phyloP scores from a whole-genome alignment of 768 basidiomycete species.

The Tephrocybe sp. region DNA sequence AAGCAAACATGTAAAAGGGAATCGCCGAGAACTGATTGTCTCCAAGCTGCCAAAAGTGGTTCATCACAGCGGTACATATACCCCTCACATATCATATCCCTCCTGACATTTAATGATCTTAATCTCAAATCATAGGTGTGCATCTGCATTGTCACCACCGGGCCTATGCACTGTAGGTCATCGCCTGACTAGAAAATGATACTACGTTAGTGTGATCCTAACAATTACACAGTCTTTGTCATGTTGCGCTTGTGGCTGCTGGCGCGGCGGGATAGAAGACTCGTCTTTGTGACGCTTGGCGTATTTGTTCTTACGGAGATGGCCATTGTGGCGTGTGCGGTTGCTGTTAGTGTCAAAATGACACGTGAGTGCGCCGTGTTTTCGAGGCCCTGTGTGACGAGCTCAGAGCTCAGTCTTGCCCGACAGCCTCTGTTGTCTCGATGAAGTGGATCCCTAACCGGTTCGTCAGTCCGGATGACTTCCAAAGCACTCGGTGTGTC shows the following conservation, averaged over 20 bases:
- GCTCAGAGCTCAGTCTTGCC: no score
- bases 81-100: background rate
- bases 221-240: constrained; percentile 33
- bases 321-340: constrained; percentile 18
- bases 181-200: background rate
- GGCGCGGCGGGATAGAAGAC: constrained; percentile 26
- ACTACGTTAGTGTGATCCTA: background rate
- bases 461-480: background rate
- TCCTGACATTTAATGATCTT: background rate
- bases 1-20: background rate
- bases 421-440: no score
- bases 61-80: constrained; percentile 14
- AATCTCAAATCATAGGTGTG: constrained; percentile 23
- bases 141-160: constrained; percentile 35
- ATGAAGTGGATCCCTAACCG: no score
- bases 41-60: constrained; percentile 16
- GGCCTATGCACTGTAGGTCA: constrained; percentile 33
- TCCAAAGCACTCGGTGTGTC: background rate
- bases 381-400: no score
- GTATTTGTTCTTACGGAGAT: constrained; percentile 31
- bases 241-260: constrained; percentile 40
- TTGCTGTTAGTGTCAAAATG: constrained; percentile 25
- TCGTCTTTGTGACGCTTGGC: constrained; percentile 28
- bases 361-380: constrained; percentile 25
- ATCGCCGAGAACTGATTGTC: background rate